These are phyloP conservation scores for Diplodia intermedia DNA, from an alignment of 2,329 filamentous ascomycete genomes.

Conservation along the genomic window DNA sequence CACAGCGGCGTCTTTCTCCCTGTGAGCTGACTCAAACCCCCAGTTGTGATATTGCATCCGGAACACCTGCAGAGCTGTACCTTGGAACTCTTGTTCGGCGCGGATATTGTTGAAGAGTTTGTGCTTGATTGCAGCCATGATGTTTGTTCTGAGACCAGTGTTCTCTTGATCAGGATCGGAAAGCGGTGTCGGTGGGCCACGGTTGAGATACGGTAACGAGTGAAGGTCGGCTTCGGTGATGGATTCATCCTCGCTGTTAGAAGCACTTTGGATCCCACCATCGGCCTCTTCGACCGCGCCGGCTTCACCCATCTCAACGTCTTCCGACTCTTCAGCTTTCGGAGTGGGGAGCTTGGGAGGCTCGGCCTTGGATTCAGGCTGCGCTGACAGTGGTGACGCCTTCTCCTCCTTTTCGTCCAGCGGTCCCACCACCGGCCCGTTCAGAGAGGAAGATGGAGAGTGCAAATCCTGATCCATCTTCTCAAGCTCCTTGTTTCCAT, in stretches of 20 bases:
- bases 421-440: background rate
- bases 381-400: background rate
- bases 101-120: conserved; percentile 45
- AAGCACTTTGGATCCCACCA: conserved; percentile 29
- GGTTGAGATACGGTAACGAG: conserved; percentile 54
- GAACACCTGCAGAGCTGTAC: conserved; percentile 46
- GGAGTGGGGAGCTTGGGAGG: conserved; percentile 43
- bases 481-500: background rate
- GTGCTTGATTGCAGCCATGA: conserved; percentile 47
- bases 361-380: background rate
- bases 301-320: conserved; percentile 35
- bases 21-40: conserved; percentile 48
- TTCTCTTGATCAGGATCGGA: conserved; percentile 53
- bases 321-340: conserved; percentile 46
- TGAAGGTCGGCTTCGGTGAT: conserved; percentile 51
- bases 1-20: conserved; percentile 49
- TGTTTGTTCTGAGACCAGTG: conserved; percentile 44
- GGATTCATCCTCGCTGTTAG: conserved; percentile 34
- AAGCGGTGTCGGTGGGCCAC: conserved; percentile 52
- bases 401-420: conserved; percentile 14
- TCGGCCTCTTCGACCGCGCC: conserved; percentile 33
- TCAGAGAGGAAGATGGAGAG: background rate
- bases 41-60: conserved; percentile 50
- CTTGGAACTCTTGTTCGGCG: conserved; percentile 41
- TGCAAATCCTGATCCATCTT: conserved; percentile 12